Evolutionary conservation across 2,329 filamentous ascomycete species (phyloP), one percentile per base, ranked within the genome.

Genomic region (Ilyonectria mors-panacis): DNA sequence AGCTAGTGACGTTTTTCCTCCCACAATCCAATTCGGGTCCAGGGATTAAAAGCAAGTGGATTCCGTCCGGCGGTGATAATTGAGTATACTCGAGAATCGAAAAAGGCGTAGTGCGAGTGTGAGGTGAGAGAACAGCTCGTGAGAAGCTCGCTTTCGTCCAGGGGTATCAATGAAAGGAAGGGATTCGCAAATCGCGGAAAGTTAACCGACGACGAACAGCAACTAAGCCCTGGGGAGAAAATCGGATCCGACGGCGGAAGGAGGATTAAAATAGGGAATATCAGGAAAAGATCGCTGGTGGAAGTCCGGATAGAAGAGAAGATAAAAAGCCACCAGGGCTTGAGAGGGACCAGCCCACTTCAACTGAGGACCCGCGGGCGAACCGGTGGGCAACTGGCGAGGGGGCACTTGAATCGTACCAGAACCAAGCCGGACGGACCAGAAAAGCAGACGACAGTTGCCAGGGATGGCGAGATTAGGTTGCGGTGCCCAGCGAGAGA

Each of bases 271-370:
- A 21, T 23, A 17, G 21, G 37, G 23, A 44, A 33, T 33, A 33
- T 21, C 33, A 44, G 47, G 17, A 33, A 55, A 45, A 26, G 26
- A 44, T 35, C n/a, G 30, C 17, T 23, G 21, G 30, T 45, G 63
- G 44, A 57, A 56, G 59, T 65, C 60, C 57, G 57, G 57, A 26
- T 26, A 8, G n/a, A 35, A 37, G n/a, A 42, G 42, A 48, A 48
- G 45, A 21, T n/a, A 45, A 53, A 30, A 45, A 13, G 28, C 21
- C 13, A 47, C 17, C 30, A 21, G 10, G 30, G 54, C 39, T 12
- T 53, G 53, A 45, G 50, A 48, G 66, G 63, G 69, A 76, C 73
- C 73, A 76, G 73, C 73, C 73, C 73, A 76, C 63, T 65, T n/a
- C 35, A 53, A 37, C n/a, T 35, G 39, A 53, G 30, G 19, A 53